phyloP scores from a whole-genome alignment of 495 filamentous ascomycete genomes.

The Xylaria sp. region DNA sequence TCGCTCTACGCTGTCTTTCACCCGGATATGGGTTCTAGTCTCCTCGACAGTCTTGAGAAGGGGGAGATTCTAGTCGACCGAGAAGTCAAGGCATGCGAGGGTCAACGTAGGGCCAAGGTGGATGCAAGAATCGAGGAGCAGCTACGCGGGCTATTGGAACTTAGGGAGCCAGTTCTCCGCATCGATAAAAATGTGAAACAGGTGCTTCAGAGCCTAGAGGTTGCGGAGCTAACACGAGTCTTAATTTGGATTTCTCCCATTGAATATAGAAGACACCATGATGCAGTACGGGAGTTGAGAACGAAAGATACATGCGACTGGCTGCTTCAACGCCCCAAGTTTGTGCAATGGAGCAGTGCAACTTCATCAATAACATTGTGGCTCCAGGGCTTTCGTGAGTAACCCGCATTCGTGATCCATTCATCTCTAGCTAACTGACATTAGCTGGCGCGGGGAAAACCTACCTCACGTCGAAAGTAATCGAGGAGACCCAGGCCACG shows the following conservation, averaged over 20 bases:
- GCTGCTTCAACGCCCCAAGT: slow-evolving; percentile 26
- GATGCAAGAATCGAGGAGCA: background rate
- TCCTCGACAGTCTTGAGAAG: background rate
- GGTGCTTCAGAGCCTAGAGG: background rate
- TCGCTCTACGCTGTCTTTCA: background rate
- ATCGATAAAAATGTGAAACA: slow-evolving; percentile 5
- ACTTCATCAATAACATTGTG: slow-evolving; percentile 28
- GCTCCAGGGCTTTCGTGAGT: slow-evolving; percentile 32
- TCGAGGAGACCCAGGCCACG: slow-evolving; percentile 35
- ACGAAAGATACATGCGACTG: slow-evolving; percentile 25
- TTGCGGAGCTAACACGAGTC: background rate
- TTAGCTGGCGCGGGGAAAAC: slow-evolving; percentile 47
- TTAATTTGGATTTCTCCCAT: slow-evolving; percentile 27
- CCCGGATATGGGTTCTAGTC: background rate
- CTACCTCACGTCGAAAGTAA: slow-evolving; percentile 43
- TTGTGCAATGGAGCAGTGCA: slow-evolving; percentile 29
- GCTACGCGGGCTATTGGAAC: background rate
- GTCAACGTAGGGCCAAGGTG: background rate
- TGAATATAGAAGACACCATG: slow-evolving; percentile 25
- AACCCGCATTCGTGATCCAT: background rate
- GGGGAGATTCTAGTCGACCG: background rate
- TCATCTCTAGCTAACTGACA: background rate
- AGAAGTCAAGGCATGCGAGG: background rate
- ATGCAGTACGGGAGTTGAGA: slow-evolving; percentile 20
- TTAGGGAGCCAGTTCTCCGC: background rate